Evolutionary conservation across 768 basidiomycete species (phyloP), one percentile per base, ranked within the genome.

Genomic region (Mycena epipterygia): DNA sequence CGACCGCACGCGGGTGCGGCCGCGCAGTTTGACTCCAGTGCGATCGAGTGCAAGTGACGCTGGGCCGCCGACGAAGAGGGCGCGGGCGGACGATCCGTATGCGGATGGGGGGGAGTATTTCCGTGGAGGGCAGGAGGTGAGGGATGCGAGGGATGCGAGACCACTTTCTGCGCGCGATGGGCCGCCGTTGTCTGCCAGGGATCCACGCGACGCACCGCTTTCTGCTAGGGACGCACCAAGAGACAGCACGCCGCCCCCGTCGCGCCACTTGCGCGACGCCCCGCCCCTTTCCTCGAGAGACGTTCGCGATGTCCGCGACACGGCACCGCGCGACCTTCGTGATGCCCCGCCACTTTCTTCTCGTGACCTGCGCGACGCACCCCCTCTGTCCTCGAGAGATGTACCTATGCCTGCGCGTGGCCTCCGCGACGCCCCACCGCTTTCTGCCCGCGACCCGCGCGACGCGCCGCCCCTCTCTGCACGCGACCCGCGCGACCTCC

Each of bases 11-110:
- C 71, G 72, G 11, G 65, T 73, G 35, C 67, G 72, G 2, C 72
- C 68, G 23, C 39, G 72, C 27, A 73, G 72, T 52, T 32, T 69
- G 32, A 73, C 67, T 37, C 70, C 70, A 29, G 64, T 59, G 46
- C 44, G 72, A 19, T 63, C n/a, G n/a, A n/a, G n/a, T n/a, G n/a
- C n/a, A n/a, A n/a, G 69, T 23, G 67, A 56, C 5, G 58, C 25
- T 29, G 59, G 27, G 14, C 71, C 71, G 46, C 71, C 71, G 37
- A 25, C 67, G 42, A 72, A 72, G 37, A 37, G 71, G 5, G 67
- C 67, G 8, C 27, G 71, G 0, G 62, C 41, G 32, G 71, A 72
- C 2, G 71, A 68, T n/a, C n/a, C n/a, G n/a, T n/a, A n/a, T n/a
- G n/a, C n/a, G 48, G 68, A 72, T 51, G 63, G 57, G 5, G 65